A percentile compares a stretch with the other conserved stretches of the same genome.
These are phyloP conservation scores for Paralagenidium karlingii DNA, from an alignment of 352 stramenopile species.

Conservation along the genomic window DNA sequence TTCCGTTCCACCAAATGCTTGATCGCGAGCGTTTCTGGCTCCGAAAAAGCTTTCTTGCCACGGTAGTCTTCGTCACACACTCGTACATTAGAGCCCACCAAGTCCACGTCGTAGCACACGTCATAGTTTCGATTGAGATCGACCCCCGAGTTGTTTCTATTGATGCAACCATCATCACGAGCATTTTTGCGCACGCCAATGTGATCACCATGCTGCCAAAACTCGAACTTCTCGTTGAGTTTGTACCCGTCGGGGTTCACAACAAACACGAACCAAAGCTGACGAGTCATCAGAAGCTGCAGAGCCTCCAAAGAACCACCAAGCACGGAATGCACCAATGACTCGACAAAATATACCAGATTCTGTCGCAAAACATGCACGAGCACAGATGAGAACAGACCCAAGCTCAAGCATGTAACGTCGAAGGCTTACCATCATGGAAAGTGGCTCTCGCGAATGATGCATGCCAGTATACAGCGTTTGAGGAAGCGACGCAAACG, in stretches of 20 bases:
- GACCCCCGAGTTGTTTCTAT: constrained; percentile 10
- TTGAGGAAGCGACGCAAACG: constrained; percentile 17
- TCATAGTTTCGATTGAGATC: constrained; percentile 83
- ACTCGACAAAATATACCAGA: constrained; percentile 71
- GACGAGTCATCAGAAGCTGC: constrained; percentile 40
- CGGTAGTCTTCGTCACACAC: constrained; percentile 68
- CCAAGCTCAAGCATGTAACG: background rate
- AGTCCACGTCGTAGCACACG: constrained; percentile 52
- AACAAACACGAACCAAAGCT: constrained; percentile 75
- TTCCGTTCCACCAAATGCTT: constrained; percentile 45
- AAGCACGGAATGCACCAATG: constrained; percentile 36
- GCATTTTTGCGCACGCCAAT: constrained; percentile 66
- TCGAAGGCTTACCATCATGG: constrained; percentile 66
- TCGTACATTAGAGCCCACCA: constrained; percentile 43
- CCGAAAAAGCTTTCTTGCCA: constrained; percentile 51
- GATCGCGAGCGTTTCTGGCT: constrained; percentile 70
- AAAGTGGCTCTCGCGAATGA: constrained; percentile 77
- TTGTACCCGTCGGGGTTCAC: constrained; percentile 79
- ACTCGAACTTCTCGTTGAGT: constrained; percentile 44
- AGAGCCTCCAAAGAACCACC: constrained; percentile 43
- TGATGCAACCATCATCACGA: constrained; percentile 19
- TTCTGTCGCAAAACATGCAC: constrained; percentile 17
- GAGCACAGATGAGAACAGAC: background rate
- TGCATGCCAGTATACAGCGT: constrained; percentile 75
- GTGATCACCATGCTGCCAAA: constrained; percentile 23